phyloP scores from a whole-genome alignment of 164 flowering plant genomes.

The Protea cynaroides region DNA sequence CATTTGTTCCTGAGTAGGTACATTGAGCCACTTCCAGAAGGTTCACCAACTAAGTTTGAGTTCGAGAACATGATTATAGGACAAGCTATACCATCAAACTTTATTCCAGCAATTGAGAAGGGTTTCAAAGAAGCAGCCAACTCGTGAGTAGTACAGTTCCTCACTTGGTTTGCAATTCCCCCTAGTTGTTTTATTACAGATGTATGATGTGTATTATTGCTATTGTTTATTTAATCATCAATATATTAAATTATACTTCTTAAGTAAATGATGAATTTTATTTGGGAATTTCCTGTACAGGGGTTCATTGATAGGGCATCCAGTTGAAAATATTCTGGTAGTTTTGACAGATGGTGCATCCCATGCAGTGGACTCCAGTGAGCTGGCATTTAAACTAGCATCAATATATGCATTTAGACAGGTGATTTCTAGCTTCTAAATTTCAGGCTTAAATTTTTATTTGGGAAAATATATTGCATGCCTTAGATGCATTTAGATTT shows the following conservation, averaged over 20 bases:
- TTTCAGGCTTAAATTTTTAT: neutral
- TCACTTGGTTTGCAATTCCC: neutral
- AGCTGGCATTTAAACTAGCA: conserved; percentile 95
- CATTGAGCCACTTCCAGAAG: conserved; percentile 82
- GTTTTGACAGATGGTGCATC: conserved; percentile 92
- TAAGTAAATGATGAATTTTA: neutral
- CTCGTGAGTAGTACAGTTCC: conserved; percentile 54
- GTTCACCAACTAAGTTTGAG: conserved; percentile 80
- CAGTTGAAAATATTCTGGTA: conserved; percentile 81
- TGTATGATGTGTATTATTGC: neutral
- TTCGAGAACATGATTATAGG: conserved; percentile 93
- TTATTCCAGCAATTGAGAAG: conserved; percentile 96
- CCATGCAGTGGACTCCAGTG: conserved; percentile 99
- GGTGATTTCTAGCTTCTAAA: conserved; percentile 33
- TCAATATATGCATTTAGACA: conserved; percentile 97
- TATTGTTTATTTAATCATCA: too few relatives aligned
- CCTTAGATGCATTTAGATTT: conserved; percentile 2
- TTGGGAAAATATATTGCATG: neutral
- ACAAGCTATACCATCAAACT: conserved; percentile 85
- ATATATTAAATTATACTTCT: too few relatives aligned
- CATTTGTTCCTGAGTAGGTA: conserved; percentile 40
- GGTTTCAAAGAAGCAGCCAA: conserved; percentile 96
- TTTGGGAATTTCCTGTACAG: conserved; percentile 29
- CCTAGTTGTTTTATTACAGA: neutral
- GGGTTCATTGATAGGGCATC: conserved; percentile 94